Evolutionary conservation across 805 yeast genomes (phyloP).

Genomic region (Candida koratica): DNA sequence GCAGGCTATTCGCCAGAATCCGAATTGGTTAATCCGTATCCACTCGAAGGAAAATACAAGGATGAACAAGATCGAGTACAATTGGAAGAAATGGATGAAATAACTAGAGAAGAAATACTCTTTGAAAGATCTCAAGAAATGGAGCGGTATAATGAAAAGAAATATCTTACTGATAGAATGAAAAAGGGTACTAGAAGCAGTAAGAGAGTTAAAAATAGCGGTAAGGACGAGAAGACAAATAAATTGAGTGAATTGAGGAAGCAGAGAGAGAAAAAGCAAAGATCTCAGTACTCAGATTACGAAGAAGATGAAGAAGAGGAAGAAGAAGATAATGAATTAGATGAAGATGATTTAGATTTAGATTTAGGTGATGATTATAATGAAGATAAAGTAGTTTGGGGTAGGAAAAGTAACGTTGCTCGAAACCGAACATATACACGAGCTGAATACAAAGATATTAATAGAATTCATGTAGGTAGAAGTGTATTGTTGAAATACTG

Average conservation of each 20-base stretch:
- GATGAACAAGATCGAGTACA: conserved; percentile 71
- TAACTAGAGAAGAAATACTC: conserved; percentile 84
- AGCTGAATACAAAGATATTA: conserved; percentile 62
- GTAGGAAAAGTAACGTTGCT: conserved; percentile 15
- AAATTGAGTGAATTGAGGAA: conserved; percentile 70
- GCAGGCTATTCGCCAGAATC: conserved; percentile 17
- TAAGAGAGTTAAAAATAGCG: conserved; percentile 30
- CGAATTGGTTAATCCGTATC: conserved; percentile 68
- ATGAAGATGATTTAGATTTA: conserved; percentile 28
- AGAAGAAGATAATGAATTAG: conserved; percentile 44
- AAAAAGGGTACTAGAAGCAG: conserved; percentile 46
- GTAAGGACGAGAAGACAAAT: conserved; percentile 41
- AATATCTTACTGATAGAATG: conserved; percentile 78
- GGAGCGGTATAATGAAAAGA: conserved; percentile 83
- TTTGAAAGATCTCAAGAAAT: conserved; percentile 91
- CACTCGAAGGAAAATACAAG: conserved; percentile 86
- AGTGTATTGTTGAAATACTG: conserved; percentile 68
- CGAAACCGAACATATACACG: conserved; percentile 21
- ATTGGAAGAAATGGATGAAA: conserved; percentile 76
- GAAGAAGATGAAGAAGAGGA: conserved; percentile 37
- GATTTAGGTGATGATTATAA: conserved; percentile 19
- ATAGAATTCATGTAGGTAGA: conserved; percentile 73
- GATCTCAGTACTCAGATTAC: conserved; percentile 38
- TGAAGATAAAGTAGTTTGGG: conserved; percentile 37
- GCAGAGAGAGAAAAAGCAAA: conserved; percentile 64